These are phyloP conservation scores for Phytophthora cajani DNA, from an alignment of 352 stramenopile species.

Conservation along the genomic window DNA sequence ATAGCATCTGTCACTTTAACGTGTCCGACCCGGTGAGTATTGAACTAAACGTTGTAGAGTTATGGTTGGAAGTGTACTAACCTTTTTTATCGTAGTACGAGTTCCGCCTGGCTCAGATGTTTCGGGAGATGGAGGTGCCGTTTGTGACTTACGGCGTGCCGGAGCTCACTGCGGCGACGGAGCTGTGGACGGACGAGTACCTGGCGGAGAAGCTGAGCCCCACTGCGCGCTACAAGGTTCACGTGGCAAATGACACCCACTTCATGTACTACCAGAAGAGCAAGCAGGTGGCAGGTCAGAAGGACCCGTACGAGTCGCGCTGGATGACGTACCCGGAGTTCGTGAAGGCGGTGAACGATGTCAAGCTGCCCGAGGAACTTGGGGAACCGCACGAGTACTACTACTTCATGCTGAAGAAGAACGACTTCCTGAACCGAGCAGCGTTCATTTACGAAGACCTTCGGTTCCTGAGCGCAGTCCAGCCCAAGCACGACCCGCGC, in stretches of 20 bases:
- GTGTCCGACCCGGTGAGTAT: slow-evolving; percentile 54
- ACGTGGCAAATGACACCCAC: slow-evolving; percentile 89
- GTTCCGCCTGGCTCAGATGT: slow-evolving; percentile 87
- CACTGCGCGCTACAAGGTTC: slow-evolving; percentile 58
- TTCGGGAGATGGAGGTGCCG: slow-evolving; percentile 92
- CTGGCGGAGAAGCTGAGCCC: slow-evolving; percentile 50
- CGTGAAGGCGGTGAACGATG: slow-evolving; percentile 36
- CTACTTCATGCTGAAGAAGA: slow-evolving; percentile 68
- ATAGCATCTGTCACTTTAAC: slow-evolving; percentile 75
- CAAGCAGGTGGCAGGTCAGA: slow-evolving; percentile 37
- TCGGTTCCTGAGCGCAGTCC: slow-evolving; percentile 91
- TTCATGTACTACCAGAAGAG: slow-evolving; percentile 94
- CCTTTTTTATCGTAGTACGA: slow-evolving; percentile 46
- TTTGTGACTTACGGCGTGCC: slow-evolving; percentile 95
- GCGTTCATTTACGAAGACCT: slow-evolving; percentile 89
- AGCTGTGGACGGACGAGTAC: slow-evolving; percentile 90
- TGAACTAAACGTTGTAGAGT: background rate
- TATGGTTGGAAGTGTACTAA: background rate
- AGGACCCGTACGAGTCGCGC: slow-evolving; percentile 51
- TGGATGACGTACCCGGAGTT: slow-evolving; percentile 76
- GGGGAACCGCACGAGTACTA: slow-evolving; percentile 46
- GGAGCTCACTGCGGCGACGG: slow-evolving; percentile 65
- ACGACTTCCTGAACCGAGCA: slow-evolving; percentile 44
- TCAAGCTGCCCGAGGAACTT: slow-evolving; percentile 24
- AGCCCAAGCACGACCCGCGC: slow-evolving; percentile 54